phyloP scores from a whole-genome alignment of 148 eudicot genomes.

The Persicaria maculosa region DNA sequence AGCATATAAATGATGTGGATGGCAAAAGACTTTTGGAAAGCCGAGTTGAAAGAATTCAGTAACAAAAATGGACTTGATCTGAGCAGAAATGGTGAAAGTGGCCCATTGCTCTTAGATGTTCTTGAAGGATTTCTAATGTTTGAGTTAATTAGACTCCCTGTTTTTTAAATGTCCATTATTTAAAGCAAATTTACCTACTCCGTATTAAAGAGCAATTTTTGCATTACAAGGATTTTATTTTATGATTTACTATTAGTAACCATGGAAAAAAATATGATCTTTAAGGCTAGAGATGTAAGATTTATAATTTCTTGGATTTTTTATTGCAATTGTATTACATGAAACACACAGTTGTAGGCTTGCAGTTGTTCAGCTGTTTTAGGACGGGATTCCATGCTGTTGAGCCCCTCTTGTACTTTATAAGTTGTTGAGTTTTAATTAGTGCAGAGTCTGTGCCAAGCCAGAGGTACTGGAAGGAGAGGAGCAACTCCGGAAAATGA shows the following conservation, averaged over 20 bases:
- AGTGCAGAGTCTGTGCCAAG: constrained; percentile 66
- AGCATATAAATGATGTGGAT: too few relatives aligned
- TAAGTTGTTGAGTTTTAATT: neutral
- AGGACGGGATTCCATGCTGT: neutral
- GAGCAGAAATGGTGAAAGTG: constrained; percentile 82
- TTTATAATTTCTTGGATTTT: neutral
- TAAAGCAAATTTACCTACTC: neutral
- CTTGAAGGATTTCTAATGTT: constrained; percentile 93
- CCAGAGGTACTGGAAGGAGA: constrained; percentile 59
- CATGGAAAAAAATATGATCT: neutral
- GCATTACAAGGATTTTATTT: neutral
- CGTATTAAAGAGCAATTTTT: neutral
- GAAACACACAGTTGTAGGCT: neutral
- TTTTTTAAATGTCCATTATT: neutral
- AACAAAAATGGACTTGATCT: constrained; percentile 84
- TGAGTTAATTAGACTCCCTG: constrained; percentile 41
- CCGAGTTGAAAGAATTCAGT: constrained; percentile 88
- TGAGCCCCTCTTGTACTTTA: neutral
- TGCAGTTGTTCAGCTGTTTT: neutral
- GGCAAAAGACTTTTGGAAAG: constrained; percentile 87
- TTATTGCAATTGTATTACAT: neutral
- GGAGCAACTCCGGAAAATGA: constrained; percentile 40
- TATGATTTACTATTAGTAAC: neutral
- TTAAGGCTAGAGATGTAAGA: neutral
- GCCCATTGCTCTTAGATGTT: constrained; percentile 84